Evolutionary conservation across 306 rosid genomes (phyloP).

Genomic region (Hippophae rhamnoides): DNA sequence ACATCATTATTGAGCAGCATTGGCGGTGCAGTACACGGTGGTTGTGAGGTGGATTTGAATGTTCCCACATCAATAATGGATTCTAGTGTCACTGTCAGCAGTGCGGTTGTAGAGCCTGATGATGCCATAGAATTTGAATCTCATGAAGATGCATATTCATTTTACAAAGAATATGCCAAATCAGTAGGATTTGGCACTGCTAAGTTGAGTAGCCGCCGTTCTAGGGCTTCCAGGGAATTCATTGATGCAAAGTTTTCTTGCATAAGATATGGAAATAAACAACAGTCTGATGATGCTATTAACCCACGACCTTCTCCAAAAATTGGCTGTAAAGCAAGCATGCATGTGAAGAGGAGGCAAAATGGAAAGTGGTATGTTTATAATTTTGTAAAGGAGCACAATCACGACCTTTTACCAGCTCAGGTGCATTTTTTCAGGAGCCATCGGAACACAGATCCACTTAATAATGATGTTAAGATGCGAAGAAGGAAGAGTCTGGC

Average conservation of each 20-base stretch:
- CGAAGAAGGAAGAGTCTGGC: slow-evolving; percentile 17
- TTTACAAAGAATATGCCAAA: slow-evolving; percentile 24
- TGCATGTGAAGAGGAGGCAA: slow-evolving; percentile 25
- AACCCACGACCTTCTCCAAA: slow-evolving; percentile 25
- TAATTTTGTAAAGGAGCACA: neutral
- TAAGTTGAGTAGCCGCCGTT: slow-evolving; percentile 24
- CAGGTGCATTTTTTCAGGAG: slow-evolving; percentile 25
- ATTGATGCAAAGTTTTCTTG: slow-evolving; percentile 28
- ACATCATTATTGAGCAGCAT: slow-evolving; percentile 1
- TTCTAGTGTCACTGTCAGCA: neutral
- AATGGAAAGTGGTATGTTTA: slow-evolving; percentile 18
- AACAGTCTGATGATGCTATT: slow-evolving; percentile 23
- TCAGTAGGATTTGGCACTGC: slow-evolving; percentile 25
- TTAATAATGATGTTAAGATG: slow-evolving; percentile 14
- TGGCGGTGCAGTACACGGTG: slow-evolving; percentile 11
- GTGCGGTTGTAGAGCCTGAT: slow-evolving; percentile 15
- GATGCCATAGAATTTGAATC: slow-evolving; percentile 22
- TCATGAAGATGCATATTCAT: slow-evolving; percentile 21
- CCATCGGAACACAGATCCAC: slow-evolving; percentile 15
- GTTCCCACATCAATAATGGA: slow-evolving; percentile 20
- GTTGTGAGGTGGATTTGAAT: slow-evolving; percentile 16
- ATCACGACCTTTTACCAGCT: slow-evolving; percentile 16
- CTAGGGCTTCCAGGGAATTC: slow-evolving; percentile 22
- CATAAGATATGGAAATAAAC: slow-evolving; percentile 23
- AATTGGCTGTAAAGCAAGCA: slow-evolving; percentile 26